Conservation (phyloP, 495 filamentous ascomycete species). For the Penicillium steckii region DNA sequence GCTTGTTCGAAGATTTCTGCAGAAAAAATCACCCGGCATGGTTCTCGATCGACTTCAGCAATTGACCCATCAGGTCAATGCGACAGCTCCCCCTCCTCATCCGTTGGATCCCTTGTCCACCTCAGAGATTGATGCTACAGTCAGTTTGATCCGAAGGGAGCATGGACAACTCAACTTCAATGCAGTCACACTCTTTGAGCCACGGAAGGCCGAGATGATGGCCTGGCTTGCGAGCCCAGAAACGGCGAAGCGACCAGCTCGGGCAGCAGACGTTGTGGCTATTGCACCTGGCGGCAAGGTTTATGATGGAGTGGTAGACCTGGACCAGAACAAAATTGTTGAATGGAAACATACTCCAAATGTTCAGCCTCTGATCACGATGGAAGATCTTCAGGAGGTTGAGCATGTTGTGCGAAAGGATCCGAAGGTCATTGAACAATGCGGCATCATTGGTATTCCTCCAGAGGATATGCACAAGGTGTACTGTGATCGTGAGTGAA, state of each 20-base stretch:
- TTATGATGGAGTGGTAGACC: slow-evolving; percentile 81
- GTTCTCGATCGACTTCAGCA: slow-evolving; percentile 69
- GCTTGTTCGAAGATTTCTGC: too few relatives aligned
- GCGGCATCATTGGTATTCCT: slow-evolving; percentile 81
- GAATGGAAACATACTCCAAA: slow-evolving; percentile 76
- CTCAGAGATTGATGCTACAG: slow-evolving; percentile 73
- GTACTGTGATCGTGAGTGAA: slow-evolving; percentile 76
- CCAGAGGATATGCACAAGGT: slow-evolving; percentile 87
- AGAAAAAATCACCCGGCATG: slow-evolving; percentile 44
- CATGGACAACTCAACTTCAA: slow-evolving; percentile 80
- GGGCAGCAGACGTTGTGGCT: slow-evolving; percentile 83
- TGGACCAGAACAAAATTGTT: slow-evolving; percentile 67
- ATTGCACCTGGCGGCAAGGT: slow-evolving; percentile 78
- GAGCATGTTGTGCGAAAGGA: slow-evolving; percentile 78
- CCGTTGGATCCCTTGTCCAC: slow-evolving; percentile 83
- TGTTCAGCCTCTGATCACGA: slow-evolving; percentile 89
- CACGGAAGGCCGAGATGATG: slow-evolving; percentile 83
- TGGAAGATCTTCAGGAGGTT: slow-evolving; percentile 91
- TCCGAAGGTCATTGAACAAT: slow-evolving; percentile 91
- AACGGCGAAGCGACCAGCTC: slow-evolving; percentile 59
- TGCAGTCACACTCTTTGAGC: slow-evolving; percentile 84
- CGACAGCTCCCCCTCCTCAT: slow-evolving; percentile 57
- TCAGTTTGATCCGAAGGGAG: slow-evolving; percentile 66
- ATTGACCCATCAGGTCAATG: slow-evolving; percentile 62
- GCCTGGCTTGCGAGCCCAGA: slow-evolving; percentile 71